These are phyloP conservation scores for Ceriops zippeliana DNA, from an alignment of 345 rosid genomes.

Conservation along the genomic window DNA sequence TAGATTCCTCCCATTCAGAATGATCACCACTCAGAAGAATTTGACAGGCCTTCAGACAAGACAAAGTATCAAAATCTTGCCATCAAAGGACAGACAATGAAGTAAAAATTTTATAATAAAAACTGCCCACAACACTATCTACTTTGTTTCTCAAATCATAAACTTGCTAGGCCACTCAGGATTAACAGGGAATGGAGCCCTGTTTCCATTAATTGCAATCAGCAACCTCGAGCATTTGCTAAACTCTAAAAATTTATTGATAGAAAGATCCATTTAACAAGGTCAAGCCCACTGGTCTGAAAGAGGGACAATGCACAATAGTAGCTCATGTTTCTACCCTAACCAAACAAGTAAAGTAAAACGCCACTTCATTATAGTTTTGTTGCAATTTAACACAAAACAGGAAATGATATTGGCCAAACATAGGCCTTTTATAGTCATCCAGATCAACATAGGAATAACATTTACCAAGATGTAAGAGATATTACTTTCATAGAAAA, in stretches of 20 bases:
- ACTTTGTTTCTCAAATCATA: neutral
- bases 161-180: neutral
- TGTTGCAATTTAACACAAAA: no score
- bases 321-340: no score
- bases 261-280: neutral
- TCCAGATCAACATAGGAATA: no score
- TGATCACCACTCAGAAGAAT: conserved; percentile 56
- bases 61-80: conserved; percentile 1
- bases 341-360: no score
- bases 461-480: no score
- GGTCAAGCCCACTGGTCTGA: neutral
- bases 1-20: conserved; percentile 42
- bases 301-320: no score
- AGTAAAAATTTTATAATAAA: neutral
- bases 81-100: neutral
- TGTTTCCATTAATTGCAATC: neutral
- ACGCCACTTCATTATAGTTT: no score
- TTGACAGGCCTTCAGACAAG: conserved; percentile 56
- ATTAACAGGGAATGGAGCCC: neutral
- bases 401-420: no score
- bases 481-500: no score
- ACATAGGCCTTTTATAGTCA: no score
- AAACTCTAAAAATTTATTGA: neutral
- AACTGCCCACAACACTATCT: neutral
- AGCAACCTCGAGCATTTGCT: no score